Evolutionary conservation across 1,284 basidiomycete genomes (phyloP).

Genomic region (Cutaneotrichosporon sp.): DNA sequence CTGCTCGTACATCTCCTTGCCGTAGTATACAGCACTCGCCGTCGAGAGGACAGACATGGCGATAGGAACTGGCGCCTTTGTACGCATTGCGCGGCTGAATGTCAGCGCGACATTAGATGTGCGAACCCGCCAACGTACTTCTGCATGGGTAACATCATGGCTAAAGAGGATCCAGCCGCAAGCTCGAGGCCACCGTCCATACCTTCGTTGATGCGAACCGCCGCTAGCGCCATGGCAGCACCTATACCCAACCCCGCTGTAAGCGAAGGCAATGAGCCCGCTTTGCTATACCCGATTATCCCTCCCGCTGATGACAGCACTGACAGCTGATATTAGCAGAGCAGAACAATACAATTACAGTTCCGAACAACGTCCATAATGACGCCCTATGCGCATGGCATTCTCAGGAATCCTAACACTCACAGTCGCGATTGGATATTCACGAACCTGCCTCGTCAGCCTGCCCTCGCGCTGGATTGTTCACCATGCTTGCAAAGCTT

Average conservation of each 20-base stretch:
- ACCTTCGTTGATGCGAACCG: constrained; percentile 37
- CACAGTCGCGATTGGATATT: constrained; percentile 1
- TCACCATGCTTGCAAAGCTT: too few species aligned
- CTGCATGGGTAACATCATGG: constrained; percentile 4
- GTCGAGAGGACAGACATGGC: constrained; percentile 25
- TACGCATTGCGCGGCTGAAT: constrained; percentile 29
- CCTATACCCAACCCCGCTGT: constrained; percentile 30
- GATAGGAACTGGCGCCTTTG: constrained; percentile 24
- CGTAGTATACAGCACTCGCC: constrained; percentile 33
- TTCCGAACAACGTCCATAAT: too few species aligned
- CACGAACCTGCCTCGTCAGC: too few species aligned
- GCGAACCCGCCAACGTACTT: not conserved
- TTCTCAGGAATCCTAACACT: too few species aligned
- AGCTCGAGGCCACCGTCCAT: constrained; percentile 32
- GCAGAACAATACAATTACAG: not conserved
- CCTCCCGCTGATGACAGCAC: constrained; percentile 28
- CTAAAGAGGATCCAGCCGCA: constrained; percentile 24
- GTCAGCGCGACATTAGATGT: not conserved
- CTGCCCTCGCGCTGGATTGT: too few species aligned
- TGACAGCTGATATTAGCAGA: too few species aligned
- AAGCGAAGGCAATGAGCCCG: constrained; percentile 28
- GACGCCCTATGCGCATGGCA: too few species aligned
- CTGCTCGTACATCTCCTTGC: not conserved
- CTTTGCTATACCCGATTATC: constrained; percentile 32
- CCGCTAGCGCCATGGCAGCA: constrained; percentile 29